Percentiles rank a stretch among this genome's conserved stretches.
These are phyloP conservation scores for Boletus pseudo-olivaceus DNA, from an alignment of 768 basidiomycete species.

Conservation along the genomic window DNA sequence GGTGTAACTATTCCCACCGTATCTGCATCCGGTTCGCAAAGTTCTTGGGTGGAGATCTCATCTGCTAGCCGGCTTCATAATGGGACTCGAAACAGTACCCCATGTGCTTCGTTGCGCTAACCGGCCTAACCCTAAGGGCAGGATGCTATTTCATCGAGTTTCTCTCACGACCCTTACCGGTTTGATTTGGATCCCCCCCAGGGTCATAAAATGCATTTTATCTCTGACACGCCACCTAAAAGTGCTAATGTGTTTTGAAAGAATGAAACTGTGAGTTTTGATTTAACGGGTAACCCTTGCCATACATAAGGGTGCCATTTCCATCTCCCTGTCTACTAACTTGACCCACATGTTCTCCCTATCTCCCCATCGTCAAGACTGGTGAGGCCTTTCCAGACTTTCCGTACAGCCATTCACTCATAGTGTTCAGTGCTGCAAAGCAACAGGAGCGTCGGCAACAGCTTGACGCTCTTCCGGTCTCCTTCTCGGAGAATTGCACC, in stretches of 20 bases:
- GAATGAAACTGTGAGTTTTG: neutral
- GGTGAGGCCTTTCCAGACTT: slow-evolving; percentile 19
- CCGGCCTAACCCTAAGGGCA: neutral
- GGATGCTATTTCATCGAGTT: neutral
- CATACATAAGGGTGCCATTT: slow-evolving; percentile 4
- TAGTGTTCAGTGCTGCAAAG: slow-evolving; percentile 30
- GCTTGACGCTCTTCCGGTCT: slow-evolving; percentile 27
- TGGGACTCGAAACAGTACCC: neutral
- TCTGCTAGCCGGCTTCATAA: neutral
- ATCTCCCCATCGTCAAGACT: slow-evolving; percentile 28
- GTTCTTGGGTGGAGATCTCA: neutral
- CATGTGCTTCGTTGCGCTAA: neutral
- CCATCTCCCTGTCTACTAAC: neutral
- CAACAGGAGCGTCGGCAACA: slow-evolving; percentile 30
- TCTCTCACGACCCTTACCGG: slow-evolving; percentile 6
- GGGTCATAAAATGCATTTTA: neutral
- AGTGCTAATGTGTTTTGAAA: neutral
- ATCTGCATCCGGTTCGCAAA: neutral
- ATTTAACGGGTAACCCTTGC: neutral
- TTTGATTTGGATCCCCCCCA: neutral
- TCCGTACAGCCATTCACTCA: neutral
- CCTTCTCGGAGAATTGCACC: slow-evolving; percentile 29
- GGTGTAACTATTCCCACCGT: neutral
- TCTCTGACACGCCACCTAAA: neutral
- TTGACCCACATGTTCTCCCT: slow-evolving; percentile 21